These are phyloP conservation scores for Biscogniauxia mediterranea DNA, from an alignment of 2,329 filamentous ascomycete genomes.

Conservation along the genomic window DNA sequence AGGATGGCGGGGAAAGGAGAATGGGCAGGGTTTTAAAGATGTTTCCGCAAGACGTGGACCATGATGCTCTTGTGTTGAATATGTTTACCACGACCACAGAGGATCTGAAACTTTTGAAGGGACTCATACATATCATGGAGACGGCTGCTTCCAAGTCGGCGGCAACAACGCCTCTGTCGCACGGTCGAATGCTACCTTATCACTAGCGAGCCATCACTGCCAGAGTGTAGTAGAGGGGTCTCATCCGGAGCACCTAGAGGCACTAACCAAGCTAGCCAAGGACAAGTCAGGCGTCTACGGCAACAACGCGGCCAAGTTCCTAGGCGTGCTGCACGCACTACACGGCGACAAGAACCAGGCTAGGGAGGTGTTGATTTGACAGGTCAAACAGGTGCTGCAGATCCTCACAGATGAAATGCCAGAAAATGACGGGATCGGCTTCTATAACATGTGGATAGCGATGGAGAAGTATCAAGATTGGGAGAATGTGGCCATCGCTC, in stretches of 20 bases:
- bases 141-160: conserved; percentile 15
- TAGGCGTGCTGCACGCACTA: conserved; percentile 15
- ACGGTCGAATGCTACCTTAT: conserved; percentile 9
- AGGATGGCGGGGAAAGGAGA: conserved; percentile 2
- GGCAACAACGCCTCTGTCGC: conserved; percentile 14
- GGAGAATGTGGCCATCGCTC: conserved; percentile 4
- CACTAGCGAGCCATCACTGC: conserved; percentile 23
- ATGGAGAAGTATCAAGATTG: conserved; percentile 7
- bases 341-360: conserved; percentile 13
- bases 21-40: conserved; percentile 15
- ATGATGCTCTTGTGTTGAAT: conserved; percentile 14
- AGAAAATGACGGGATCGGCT: conserved; percentile 15
- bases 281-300: neutral
- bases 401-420: conserved; percentile 14
- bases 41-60: conserved; percentile 13
- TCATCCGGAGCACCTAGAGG: conserved; percentile 8
- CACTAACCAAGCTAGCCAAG: conserved; percentile 14
- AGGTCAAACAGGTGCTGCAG: conserved; percentile 11
- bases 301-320: conserved; percentile 11
- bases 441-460: conserved; percentile 4
- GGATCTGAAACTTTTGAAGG: conserved; percentile 13
- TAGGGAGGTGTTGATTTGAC: conserved; percentile 3
- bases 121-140: conserved; percentile 15
- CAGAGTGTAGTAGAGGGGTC: conserved; percentile 17
- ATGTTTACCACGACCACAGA: conserved; percentile 16